Conservation (phyloP, 2,329 filamentous ascomycete species). For the Claviceps humidiphila region DNA sequence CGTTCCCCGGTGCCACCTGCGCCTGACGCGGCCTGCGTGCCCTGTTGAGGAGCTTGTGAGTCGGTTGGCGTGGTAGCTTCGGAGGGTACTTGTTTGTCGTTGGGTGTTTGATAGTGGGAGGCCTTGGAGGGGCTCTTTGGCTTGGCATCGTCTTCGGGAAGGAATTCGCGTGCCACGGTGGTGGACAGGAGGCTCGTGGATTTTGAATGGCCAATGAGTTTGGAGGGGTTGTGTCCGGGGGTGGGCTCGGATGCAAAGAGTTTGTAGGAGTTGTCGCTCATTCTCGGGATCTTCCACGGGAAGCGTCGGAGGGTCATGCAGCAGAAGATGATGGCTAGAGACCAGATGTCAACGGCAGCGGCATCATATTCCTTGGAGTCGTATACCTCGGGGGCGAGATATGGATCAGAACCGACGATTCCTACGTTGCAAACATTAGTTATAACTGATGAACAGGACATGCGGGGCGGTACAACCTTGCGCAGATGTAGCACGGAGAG, state of each 20-base stretch:
- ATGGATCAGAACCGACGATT: constrained; percentile 76
- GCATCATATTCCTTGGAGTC: constrained; percentile 89
- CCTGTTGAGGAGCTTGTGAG: constrained; percentile 3
- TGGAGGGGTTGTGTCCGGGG: constrained; percentile 51
- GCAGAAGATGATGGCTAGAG: constrained; percentile 94
- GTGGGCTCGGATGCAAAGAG: constrained; percentile 80
- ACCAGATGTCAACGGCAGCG: constrained; percentile 92
- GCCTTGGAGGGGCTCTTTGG: constrained; percentile 11
- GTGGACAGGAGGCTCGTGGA: constrained; percentile 31
- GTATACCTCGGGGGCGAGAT: constrained; percentile 93
- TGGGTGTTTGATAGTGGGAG: constrained; percentile 1
- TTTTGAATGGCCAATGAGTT: constrained; percentile 32
- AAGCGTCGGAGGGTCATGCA: constrained; percentile 95
- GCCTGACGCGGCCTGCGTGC: not conserved
- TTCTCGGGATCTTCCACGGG: constrained; percentile 88
- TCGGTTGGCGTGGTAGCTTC: constrained; percentile 5
- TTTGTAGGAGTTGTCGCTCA: constrained; percentile 89
- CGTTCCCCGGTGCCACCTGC: constrained; percentile 28
- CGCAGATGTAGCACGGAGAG: not conserved
- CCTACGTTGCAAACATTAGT: constrained; percentile 23
- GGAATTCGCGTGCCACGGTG: constrained; percentile 25
- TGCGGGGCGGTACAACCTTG: not conserved
- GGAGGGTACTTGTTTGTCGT: constrained; percentile 1
- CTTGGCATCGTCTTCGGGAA: constrained; percentile 21
- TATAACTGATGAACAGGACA: too few relatives aligned